A percentile compares a stretch with the other conserved stretches of the same genome.
Evolutionary conservation across 2,329 filamentous ascomycete species (phyloP).

Genomic region (Endocalyx cinctus): DNA sequence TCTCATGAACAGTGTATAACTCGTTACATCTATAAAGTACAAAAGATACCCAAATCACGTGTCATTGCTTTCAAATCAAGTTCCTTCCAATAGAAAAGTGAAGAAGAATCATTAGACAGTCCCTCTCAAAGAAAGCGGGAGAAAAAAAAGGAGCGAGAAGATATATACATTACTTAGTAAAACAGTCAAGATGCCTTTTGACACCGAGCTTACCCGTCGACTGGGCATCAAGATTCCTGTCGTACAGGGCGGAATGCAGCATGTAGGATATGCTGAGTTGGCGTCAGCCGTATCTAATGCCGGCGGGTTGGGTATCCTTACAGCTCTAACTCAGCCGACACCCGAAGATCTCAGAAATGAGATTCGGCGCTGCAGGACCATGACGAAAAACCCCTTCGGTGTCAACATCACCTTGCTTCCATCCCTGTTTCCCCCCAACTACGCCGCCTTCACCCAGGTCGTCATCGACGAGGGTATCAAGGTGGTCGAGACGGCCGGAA

Average conservation of each 20-base stretch:
- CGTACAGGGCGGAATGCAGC: conserved; percentile 84
- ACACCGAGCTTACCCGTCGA: conserved; percentile 53
- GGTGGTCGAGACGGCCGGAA: conserved; percentile 90
- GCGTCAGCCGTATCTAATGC: conserved; percentile 74
- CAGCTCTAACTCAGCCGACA: conserved; percentile 85
- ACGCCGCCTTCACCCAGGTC: conserved; percentile 83
- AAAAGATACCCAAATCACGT: no score
- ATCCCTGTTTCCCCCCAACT: conserved; percentile 84
- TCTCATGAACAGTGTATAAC: no score
- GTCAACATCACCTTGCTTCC: conserved; percentile 96
- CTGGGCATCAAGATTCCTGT: conserved; percentile 63
- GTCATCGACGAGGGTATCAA: conserved; percentile 89
- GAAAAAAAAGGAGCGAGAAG: no score
- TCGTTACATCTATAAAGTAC: no score
- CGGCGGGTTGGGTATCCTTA: conserved; percentile 79
- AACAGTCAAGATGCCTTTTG: conserved; percentile 52
- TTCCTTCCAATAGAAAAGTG: no score
- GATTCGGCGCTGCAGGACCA: conserved; percentile 77
- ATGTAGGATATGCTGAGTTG: conserved; percentile 76
- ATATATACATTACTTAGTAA: no score
- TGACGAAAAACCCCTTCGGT: conserved; percentile 78
- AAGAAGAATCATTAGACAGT: no score
- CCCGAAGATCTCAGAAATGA: conserved; percentile 90
- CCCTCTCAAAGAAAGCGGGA: no score
- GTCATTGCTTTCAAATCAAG: no score